Base-by-base conservation (phyloP, 108 stramenopile genomes). In the Pelagomonas calceolata region DNA sequence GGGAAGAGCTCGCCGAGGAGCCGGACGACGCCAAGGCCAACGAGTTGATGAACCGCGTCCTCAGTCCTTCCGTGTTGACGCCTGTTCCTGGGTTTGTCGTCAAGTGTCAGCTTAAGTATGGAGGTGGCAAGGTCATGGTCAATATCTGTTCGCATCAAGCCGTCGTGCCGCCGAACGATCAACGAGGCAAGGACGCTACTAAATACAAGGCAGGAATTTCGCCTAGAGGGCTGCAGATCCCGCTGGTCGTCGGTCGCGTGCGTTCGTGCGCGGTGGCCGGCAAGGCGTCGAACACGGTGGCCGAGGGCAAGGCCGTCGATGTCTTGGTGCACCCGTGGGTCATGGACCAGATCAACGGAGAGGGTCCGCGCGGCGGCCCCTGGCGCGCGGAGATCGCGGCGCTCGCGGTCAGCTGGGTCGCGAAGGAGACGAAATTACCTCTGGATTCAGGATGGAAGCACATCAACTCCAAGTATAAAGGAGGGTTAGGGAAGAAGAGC, bases 381-480 rank as follows among this genome's bases (percentile, higher is more conserved):
- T 69, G 36, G 15, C 9, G 16, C 14, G 14, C 0, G 15, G 32
- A 69, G 0, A 36, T 69, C 46, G 0, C 33, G 14, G 68, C 7
- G 18, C 68, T 69, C 31, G 68, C 35, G 14, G 31, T 69, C 7
- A 7, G 30, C 44, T 69, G 68, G 68, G 68, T 36, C 30, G 68
- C 46, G 30, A 4, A 37, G 68, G 68, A 69, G 29, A 0, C 68
- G 10, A 29, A 12, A 0, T 10, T 69, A 10, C 14, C 10, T 31
- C 7, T 69, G 14, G 51, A 12, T 17, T 10, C 68, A 12, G 26
- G 29, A 17, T 69, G 30, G 31, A 65, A 65, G 65, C 10, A 32
- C 32, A 65, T 65, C 65, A 32, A 65, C 31, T 65, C 65, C 14
- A 10, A 14, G 7, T 65, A 65, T 32, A 65, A 65, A 16, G 65